phyloP scores from a whole-genome alignment of 2,329 filamentous ascomycete genomes.

The Pleoardoris graminearum region DNA sequence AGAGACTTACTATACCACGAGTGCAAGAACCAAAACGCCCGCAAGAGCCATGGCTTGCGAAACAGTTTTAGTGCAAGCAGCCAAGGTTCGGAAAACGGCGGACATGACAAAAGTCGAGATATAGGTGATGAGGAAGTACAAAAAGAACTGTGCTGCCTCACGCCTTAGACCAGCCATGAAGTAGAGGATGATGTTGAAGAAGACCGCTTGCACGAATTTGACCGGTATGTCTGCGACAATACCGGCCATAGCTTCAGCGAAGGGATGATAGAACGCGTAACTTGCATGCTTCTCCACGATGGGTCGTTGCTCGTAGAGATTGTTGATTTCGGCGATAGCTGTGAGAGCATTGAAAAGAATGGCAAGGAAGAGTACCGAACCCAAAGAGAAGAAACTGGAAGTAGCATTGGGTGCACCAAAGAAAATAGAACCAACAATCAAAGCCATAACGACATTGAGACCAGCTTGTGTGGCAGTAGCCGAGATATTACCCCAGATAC shows the following conservation, averaged over 20 bases:
- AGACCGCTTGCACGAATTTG: conserved; percentile 69
- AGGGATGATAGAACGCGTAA: conserved; percentile 87
- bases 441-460: conserved; percentile 59
- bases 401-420: conserved; percentile 57
- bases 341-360: conserved; percentile 63
- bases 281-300: conserved; percentile 88
- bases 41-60: conserved; percentile 60
- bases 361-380: conserved; percentile 63
- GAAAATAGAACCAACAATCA: conserved; percentile 66
- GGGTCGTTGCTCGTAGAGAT: conserved; percentile 77
- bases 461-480: conserved; percentile 43
- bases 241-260: conserved; percentile 78
- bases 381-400: conserved; percentile 57
- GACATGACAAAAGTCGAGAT: conserved; percentile 70
- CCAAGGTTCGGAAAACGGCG: conserved; percentile 80
- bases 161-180: conserved; percentile 81
- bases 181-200: conserved; percentile 80
- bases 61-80: conserved; percentile 69
- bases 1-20: conserved; percentile 57
- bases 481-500: conserved; percentile 39
- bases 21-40: conserved; percentile 61
- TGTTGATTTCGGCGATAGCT: conserved; percentile 57
- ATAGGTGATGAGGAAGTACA: conserved; percentile 67
- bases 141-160: conserved; percentile 76
- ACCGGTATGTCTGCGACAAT: conserved; percentile 84